Evolutionary conservation across 306 rosid species (phyloP), one percentile per base, ranked within the genome.

Genomic region (Calophaca sinica): DNA sequence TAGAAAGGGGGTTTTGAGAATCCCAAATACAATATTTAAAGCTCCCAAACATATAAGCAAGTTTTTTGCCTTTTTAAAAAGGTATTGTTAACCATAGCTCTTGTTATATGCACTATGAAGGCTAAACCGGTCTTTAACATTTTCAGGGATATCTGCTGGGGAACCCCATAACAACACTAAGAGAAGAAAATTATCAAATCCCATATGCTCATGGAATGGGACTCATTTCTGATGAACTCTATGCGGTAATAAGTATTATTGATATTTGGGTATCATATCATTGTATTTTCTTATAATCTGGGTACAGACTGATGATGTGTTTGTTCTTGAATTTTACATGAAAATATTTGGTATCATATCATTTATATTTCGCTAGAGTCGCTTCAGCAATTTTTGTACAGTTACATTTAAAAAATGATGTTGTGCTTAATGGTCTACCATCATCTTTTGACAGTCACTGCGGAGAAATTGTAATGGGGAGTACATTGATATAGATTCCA

Each of bases 111-210:
- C 26, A 20, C 26, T 58, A 4, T 58, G 41, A 58, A 58, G 1
- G 0, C 66, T 13, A 33, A 60, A 33, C 46, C 26, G 13, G 9
- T 77, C 31, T 20, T 63, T 35, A 8, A 45, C 3, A 33, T 58
- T 42, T 62, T 7, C 72, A 93, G 94, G 93, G 98, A 73, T 93
- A 90, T 73, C 3, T 87, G 6, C 42, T 81, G 1, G 96, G 96
- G 39, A 88, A 90, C 45, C 86, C 94, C 0, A 0, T 28, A 0
- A 90, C 91, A 13, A 38, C 48, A 33, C 0, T 1, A 0, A 50
- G 14, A 32, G 70, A 70, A 74, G 0, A 0, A 3, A 75, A 81
- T 62, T 2, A 80, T 5, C 44, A 6, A 62, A 29, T 45, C 31
- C 42, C 86, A 78, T 76, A 62, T 80, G 85, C 88, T 75, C 94